Evolutionary conservation across 1,284 basidiomycete species (phyloP).

Genomic region (Malassezia globosa): DNA sequence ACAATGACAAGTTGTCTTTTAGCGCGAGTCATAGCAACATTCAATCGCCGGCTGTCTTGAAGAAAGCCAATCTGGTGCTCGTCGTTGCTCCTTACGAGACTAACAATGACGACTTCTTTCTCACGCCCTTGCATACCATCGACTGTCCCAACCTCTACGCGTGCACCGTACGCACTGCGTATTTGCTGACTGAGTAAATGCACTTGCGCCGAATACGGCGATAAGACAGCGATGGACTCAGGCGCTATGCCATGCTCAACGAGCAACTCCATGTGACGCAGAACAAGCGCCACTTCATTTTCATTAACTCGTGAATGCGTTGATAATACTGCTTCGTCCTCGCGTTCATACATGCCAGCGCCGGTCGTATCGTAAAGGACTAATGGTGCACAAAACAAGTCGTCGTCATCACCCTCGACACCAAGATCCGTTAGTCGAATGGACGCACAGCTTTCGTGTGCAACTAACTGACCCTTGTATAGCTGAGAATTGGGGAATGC

Average conservation of each 20-base stretch:
- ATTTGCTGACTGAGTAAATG: constrained; percentile 57
- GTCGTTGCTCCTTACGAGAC: constrained; percentile 33
- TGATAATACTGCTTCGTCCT: constrained; percentile 14
- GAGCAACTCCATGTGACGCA: constrained; percentile 66
- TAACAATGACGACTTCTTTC: constrained; percentile 39
- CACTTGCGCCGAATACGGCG: constrained; percentile 57
- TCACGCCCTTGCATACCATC: constrained; percentile 44
- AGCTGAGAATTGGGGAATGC: constrained; percentile 72
- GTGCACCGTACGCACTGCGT: constrained; percentile 41
- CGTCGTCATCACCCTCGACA: constrained; percentile 50
- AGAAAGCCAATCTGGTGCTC: constrained; percentile 37
- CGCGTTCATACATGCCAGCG: constrained; percentile 26
- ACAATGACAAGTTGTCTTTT: constrained; percentile 39
- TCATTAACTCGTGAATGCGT: constrained; percentile 57
- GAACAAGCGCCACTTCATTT: constrained; percentile 78
- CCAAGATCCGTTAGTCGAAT: constrained; percentile 62
- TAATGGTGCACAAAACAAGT: constrained; percentile 60
- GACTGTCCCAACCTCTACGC: constrained; percentile 37
- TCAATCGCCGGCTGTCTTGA: constrained; percentile 35
- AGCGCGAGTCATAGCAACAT: constrained; percentile 44
- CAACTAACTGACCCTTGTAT: constrained; percentile 63
- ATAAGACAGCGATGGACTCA: constrained; percentile 73
- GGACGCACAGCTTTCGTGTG: constrained; percentile 60
- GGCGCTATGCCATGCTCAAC: constrained; percentile 62
- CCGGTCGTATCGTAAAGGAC: constrained; percentile 71